Base-by-base conservation (phyloP, 2,329 filamentous ascomycete species). In the Aquanectria penicillioides region DNA sequence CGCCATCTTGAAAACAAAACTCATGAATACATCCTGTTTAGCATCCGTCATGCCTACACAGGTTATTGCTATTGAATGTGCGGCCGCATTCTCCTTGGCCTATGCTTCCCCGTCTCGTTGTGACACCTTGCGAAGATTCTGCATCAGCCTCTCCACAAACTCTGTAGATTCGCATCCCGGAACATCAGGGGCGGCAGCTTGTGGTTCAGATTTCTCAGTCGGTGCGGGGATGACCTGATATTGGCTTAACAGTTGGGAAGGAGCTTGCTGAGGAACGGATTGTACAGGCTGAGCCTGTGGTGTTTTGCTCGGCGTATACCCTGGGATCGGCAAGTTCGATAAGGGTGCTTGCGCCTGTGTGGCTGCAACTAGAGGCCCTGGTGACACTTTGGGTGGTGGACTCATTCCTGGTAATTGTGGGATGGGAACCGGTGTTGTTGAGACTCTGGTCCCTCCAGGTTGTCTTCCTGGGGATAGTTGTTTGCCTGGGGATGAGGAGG, bases 121-220 rank as follows among this genome's bases (percentile, higher is more conserved):
- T 20, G 74, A 75, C 9, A 77, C 78, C 46, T 78, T 75, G 36
- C 78, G 78, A 12, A 86, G 72, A 61, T 84, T 83, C 37, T 71
- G 68, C 77, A 86, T 80, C 76, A 86, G 81, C 60, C 78, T 78
- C 68, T 85, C 81, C 38, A 86, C 77, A 34, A 85, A 75, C 22
- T 79, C 73, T 73, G 79, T 77, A n/a, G 78, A 80, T 64, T 80
- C 80, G 44, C 72, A 67, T 10, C 75, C 76, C 8, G 80, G 76
- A 18, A 79, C 77, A 51, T 81, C 78, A 2, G 77, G 71, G 46
- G 80, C 77, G 13, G 74, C 75, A 29, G n/a, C n/a, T n/a, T 75
- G 74, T n/a, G 62, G 61, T 20, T 51, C 38, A 7, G 41, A 20
- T 13, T 43, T 38, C 25, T 37, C 13, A 59, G 15, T 23, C 48